Evolutionary conservation across 2,329 filamentous ascomycete genomes (phyloP).

Genomic region (Myriosclerotinia duriaeana): DNA sequence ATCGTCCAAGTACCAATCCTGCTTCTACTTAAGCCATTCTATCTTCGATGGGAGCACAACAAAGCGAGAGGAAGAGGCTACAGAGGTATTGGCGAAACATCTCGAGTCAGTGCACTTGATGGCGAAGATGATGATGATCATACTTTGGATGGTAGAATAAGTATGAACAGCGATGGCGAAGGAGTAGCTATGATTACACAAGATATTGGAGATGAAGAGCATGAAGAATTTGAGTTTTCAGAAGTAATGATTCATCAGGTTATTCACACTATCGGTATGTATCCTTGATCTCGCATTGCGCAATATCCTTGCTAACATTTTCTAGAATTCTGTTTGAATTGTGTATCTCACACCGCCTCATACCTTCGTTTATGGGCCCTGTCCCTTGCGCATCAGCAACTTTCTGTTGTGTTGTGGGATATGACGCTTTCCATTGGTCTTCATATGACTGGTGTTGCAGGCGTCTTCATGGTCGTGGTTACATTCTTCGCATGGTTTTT

Average conservation of each 20-base stretch:
- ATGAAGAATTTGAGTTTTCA: slow-evolving; percentile 95
- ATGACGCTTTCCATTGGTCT: slow-evolving; percentile 90
- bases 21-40: slow-evolving; percentile 93
- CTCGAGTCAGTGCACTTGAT: slow-evolving; percentile 84
- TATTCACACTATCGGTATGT: slow-evolving; percentile 94
- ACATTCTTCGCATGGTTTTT: slow-evolving; percentile 90
- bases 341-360: slow-evolving; percentile 96
- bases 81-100: slow-evolving; percentile 86
- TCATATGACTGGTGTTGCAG: slow-evolving; percentile 60
- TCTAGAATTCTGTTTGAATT: slow-evolving; percentile 96
- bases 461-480: slow-evolving; percentile 77
- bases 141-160: slow-evolving; percentile 62
- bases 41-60: slow-evolving; percentile 92
- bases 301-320: slow-evolving; percentile 38
- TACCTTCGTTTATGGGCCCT: slow-evolving; percentile 98
- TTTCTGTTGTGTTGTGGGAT: slow-evolving; percentile 91
- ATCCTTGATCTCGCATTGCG: slow-evolving; percentile 10
- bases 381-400: slow-evolving; percentile 95
- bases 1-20: slow-evolving; percentile 84
- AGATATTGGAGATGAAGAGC: slow-evolving; percentile 80
- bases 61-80: slow-evolving; percentile 83
- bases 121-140: slow-evolving; percentile 80
- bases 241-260: slow-evolving; percentile 99
- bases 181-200: slow-evolving; percentile 86
- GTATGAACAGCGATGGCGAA: slow-evolving; percentile 73